Evolutionary conservation across 768 basidiomycete genomes (phyloP).

Genomic region (Rhodotorula graminis): DNA sequence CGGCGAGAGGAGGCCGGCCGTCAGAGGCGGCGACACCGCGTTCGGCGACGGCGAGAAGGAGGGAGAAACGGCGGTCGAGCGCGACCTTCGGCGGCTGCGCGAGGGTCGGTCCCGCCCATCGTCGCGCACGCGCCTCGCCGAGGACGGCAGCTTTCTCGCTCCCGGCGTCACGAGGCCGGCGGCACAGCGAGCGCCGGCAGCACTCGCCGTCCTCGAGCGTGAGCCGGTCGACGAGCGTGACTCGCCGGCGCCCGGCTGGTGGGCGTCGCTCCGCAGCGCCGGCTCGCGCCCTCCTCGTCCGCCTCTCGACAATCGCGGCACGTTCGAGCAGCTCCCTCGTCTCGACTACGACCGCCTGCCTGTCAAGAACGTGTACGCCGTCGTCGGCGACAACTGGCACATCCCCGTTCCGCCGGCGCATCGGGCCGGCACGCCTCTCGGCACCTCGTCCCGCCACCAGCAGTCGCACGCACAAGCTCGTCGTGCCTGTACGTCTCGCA

Average conservation of each 20-base stretch:
- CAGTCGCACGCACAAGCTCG: too few species aligned
- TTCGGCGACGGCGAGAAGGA: not conserved
- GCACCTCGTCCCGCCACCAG: too few species aligned
- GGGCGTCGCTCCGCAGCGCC: not conserved
- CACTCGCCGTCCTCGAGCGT: too few species aligned
- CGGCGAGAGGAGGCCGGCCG: not conserved
- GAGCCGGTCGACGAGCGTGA: not conserved
- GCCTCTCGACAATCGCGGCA: not conserved
- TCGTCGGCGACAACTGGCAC: not conserved
- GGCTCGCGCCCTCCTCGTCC: not conserved
- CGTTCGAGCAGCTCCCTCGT: slow-evolving; percentile 10
- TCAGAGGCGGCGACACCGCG: not conserved
- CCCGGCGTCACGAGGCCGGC: too few species aligned
- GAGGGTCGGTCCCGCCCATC: not conserved
- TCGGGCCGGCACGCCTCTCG: not conserved
- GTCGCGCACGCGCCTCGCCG: not conserved
- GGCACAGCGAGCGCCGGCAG: too few species aligned
- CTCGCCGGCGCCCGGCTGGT: not conserved
- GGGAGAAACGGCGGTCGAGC: not conserved
- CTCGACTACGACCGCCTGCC: not conserved
- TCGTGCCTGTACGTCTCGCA: too few species aligned
- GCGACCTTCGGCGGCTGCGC: not conserved
- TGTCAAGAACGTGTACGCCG: not conserved
- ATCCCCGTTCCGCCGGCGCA: slow-evolving; percentile 11
- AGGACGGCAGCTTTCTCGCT: too few species aligned